These are phyloP conservation scores for Huntiella savannae DNA, from an alignment of 2,329 filamentous ascomycete genomes.

Conservation along the genomic window DNA sequence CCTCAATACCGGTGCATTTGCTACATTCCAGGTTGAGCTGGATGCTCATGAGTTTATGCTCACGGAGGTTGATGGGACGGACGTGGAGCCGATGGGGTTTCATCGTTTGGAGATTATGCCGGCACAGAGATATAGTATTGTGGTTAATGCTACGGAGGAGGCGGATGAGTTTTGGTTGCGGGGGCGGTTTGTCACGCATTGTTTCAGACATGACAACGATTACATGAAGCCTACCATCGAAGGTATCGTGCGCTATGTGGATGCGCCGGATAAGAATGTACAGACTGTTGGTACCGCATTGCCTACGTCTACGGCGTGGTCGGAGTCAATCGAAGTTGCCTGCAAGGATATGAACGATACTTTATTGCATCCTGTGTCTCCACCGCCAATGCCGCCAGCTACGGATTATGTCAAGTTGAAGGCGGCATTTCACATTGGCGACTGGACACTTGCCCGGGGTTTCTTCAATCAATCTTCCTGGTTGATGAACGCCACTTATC, in stretches of 20 bases:
- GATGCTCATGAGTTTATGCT: conserved; percentile 46
- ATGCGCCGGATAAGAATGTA: not conserved
- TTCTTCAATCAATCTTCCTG: conserved; percentile 35
- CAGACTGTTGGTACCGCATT: not conserved
- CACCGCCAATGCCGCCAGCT: conserved; percentile 20
- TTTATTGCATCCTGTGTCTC: conserved; percentile 22
- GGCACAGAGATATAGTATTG: conserved; percentile 50
- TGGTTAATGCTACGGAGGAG: conserved; percentile 40
- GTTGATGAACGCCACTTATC: conserved; percentile 20
- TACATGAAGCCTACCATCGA: conserved; percentile 17
- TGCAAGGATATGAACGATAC: conserved; percentile 35
- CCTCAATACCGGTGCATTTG: conserved; percentile 52
- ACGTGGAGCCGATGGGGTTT: conserved; percentile 38
- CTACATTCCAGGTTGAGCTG: conserved; percentile 51
- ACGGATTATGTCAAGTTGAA: conserved; percentile 27
- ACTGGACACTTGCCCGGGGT: conserved; percentile 31
- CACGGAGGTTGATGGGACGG: conserved; percentile 52
- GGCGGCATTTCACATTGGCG: conserved; percentile 35
- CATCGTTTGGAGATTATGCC: conserved; percentile 46
- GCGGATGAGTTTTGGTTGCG: conserved; percentile 42
- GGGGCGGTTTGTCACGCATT: conserved; percentile 27
- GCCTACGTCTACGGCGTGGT: conserved; percentile 29
- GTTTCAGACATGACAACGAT: conserved; percentile 19
- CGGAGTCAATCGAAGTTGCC: conserved; percentile 25
- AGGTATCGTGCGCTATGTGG: conserved; percentile 18